Percentiles rank a stretch among this genome's conserved stretches.
These are phyloP conservation scores for Piper betle DNA, from an alignment of 164 flowering plant genomes.

Conservation along the genomic window DNA sequence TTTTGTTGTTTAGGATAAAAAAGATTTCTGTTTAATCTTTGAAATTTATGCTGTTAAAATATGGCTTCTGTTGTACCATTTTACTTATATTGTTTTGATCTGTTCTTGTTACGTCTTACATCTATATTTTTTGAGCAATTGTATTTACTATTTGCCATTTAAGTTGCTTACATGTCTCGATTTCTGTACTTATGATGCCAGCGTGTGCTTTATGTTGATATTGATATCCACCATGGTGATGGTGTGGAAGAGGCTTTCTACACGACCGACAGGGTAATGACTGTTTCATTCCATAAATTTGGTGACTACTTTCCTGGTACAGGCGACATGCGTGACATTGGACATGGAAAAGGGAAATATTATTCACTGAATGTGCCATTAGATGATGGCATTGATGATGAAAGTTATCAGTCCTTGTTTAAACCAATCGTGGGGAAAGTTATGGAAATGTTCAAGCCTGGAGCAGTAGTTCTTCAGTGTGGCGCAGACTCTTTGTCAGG, in stretches of 20 bases:
- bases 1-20: no score
- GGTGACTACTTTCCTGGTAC: conserved; percentile 60
- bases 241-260: conserved; percentile 60
- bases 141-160: no score
- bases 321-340: conserved; percentile 40
- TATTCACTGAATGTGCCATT: conserved; percentile 49
- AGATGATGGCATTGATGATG: conserved; percentile 51
- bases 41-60: neutral
- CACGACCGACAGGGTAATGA: conserved; percentile 56
- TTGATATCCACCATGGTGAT: conserved; percentile 58
- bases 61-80: no score
- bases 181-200: conserved; percentile 6
- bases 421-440: conserved; percentile 61
- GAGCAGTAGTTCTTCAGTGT: conserved; percentile 72
- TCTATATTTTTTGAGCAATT: neutral
- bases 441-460: conserved; percentile 62
- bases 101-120: no score
- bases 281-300: conserved; percentile 55
- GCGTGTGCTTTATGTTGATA: no score
- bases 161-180: neutral
- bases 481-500: conserved; percentile 74
- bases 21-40: neutral
- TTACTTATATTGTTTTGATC: no score
- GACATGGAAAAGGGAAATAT: conserved; percentile 38
- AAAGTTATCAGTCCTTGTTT: conserved; percentile 39